These are phyloP conservation scores for Pseudogymnoascus sp. DNA, from an alignment of 2,329 filamentous ascomycete genomes.

Conservation along the genomic window DNA sequence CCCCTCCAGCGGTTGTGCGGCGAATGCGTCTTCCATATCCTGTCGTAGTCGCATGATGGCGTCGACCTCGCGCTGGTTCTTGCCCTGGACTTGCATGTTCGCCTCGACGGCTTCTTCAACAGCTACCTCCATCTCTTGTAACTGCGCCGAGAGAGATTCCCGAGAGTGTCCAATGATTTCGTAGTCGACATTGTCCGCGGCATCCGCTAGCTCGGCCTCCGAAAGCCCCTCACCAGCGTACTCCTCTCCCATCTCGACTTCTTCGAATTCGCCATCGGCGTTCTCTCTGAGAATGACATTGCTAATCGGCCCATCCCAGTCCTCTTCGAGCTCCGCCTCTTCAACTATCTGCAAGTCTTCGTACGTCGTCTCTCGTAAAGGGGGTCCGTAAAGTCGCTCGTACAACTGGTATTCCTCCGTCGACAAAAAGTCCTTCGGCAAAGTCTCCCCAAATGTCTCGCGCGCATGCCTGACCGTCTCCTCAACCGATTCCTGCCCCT, in stretches of 20 bases:
- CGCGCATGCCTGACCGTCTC: slow-evolving; percentile 61
- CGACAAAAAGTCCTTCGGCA: slow-evolving; percentile 65
- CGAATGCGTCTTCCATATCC: slow-evolving; percentile 26
- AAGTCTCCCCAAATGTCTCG: slow-evolving; percentile 65
- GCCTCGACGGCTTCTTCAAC: slow-evolving; percentile 27
- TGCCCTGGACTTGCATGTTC: slow-evolving; percentile 20
- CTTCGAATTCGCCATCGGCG: slow-evolving; percentile 52
- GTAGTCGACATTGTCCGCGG: slow-evolving; percentile 24
- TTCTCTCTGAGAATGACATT: slow-evolving; percentile 48
- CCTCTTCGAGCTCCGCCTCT: slow-evolving; percentile 28
- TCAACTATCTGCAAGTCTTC: slow-evolving; percentile 42
- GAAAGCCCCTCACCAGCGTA: slow-evolving; percentile 21
- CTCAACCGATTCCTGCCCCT: slow-evolving; percentile 41
- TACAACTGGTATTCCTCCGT: slow-evolving; percentile 68
- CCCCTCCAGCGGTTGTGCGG: slow-evolving; percentile 23
- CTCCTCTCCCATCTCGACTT: slow-evolving; percentile 40
- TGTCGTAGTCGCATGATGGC: slow-evolving; percentile 25
- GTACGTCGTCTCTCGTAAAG: slow-evolving; percentile 52
- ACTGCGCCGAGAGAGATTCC: slow-evolving; percentile 11
- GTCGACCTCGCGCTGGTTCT: slow-evolving; percentile 28
- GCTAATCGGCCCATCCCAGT: slow-evolving; percentile 23
- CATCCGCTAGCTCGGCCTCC: slow-evolving; percentile 27
- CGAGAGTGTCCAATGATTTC: slow-evolving; percentile 3
- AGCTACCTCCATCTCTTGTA: slow-evolving; percentile 24
- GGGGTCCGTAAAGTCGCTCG: slow-evolving; percentile 71